phyloP scores from a whole-genome alignment of 441 rosid genomes.

The Eugenia klotzschiana region DNA sequence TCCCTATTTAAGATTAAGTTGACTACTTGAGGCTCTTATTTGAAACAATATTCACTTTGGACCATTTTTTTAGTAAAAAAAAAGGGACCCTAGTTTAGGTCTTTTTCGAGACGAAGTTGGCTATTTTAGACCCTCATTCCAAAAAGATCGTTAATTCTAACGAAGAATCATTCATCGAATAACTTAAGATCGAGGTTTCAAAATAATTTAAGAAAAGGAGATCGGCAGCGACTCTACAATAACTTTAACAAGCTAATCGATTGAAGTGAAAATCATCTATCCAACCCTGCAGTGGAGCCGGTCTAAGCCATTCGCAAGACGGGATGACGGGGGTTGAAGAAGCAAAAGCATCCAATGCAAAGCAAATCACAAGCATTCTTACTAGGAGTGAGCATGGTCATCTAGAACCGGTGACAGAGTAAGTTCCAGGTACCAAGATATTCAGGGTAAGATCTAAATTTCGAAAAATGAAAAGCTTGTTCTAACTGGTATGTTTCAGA shows the following conservation, averaged over 20 bases:
- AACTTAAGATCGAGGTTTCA: background rate
- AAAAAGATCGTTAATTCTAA: background rate
- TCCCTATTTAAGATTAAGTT: background rate
- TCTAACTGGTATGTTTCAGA: no score
- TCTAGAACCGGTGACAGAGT: no score
- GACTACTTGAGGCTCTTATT: background rate
- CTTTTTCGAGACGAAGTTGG: background rate
- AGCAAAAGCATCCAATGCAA: background rate
- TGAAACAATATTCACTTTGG: background rate
- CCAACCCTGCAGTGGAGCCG: background rate
- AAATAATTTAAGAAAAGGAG: background rate
- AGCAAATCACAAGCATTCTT: background rate
- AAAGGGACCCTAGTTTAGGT: no score
- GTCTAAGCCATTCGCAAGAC: background rate
- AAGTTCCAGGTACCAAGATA: no score
- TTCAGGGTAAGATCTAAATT: no score
- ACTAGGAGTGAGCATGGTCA: background rate
- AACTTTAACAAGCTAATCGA: background rate
- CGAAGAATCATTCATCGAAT: background rate
- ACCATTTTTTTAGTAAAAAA: no score
- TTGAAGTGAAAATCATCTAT: background rate
- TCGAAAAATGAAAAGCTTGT: no score
- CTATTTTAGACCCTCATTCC: fast-evolving
- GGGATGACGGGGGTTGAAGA: background rate
- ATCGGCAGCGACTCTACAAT: background rate